phyloP scores from a whole-genome alignment of 768 basidiomycete genomes.

The Paxillus ammoniavirescens region DNA sequence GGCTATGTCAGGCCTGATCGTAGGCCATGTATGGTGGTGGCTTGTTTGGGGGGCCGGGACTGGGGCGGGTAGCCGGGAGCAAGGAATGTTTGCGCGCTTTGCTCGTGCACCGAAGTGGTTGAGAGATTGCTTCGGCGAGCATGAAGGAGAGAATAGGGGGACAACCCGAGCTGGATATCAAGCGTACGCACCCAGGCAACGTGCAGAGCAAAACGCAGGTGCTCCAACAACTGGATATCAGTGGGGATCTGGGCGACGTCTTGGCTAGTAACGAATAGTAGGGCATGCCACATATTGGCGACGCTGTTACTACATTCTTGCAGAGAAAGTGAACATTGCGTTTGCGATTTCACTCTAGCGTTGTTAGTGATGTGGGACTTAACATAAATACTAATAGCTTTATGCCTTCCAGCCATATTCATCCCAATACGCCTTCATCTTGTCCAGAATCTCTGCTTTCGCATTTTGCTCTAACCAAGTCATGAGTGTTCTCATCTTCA shows the following conservation, averaged over 20 bases:
- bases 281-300: neutral
- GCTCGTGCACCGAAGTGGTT: slow-evolving; percentile 64
- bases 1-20: slow-evolving; percentile 65
- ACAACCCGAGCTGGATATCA: slow-evolving; percentile 51
- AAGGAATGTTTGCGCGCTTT: slow-evolving; percentile 37
- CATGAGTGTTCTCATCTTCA: slow-evolving; percentile 86
- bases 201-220: slow-evolving; percentile 18
- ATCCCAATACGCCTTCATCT: slow-evolving; percentile 68
- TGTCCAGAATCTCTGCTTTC: slow-evolving; percentile 56
- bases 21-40: slow-evolving; percentile 86
- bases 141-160: slow-evolving; percentile 32
- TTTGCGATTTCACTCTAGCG: neutral
- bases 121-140: slow-evolving; percentile 44
- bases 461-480: slow-evolving; percentile 75
- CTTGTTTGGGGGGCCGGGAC: slow-evolving; percentile 51
- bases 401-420: slow-evolving; percentile 29
- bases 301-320: neutral
- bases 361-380: neutral
- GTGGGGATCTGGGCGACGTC: slow-evolving; percentile 57
- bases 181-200: slow-evolving; percentile 52
- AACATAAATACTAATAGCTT: neutral
- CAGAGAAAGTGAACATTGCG: neutral
- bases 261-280: slow-evolving; percentile 34
- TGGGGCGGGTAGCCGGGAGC: slow-evolving; percentile 36
- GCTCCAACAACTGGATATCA: slow-evolving; percentile 32